These are phyloP conservation scores for Penicillium cinerascens DNA, from an alignment of 495 filamentous ascomycete species.

Conservation along the genomic window DNA sequence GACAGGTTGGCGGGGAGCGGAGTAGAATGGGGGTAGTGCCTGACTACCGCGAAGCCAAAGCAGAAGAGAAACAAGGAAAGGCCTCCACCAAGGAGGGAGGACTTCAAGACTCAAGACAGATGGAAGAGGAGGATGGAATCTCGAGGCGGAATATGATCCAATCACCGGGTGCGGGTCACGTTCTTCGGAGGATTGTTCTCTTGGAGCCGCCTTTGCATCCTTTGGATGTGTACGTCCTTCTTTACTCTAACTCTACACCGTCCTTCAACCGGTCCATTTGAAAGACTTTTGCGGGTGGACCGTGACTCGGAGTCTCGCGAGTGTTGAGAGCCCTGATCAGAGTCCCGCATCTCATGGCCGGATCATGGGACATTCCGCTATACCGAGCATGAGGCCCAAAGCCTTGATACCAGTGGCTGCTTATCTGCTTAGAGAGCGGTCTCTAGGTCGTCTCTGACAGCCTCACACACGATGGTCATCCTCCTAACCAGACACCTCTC, in stretches of 20 bases:
- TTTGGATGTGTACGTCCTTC: background rate
- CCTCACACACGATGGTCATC: background rate
- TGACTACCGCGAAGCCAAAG: slow-evolving; percentile 16
- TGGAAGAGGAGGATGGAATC: slow-evolving; percentile 9
- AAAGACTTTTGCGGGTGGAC: background rate
- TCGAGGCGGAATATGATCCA: slow-evolving; percentile 21
- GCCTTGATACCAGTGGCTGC: background rate
- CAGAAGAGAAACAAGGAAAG: slow-evolving; percentile 4
- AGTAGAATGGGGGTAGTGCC: slow-evolving; percentile 17
- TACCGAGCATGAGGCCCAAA: background rate
- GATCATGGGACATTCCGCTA: slow-evolving; percentile 20
- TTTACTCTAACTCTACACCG: background rate
- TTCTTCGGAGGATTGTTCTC: slow-evolving; percentile 12
- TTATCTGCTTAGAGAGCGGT: background rate
- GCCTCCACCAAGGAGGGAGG: background rate
- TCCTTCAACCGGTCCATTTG: background rate
- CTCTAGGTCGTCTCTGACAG: background rate
- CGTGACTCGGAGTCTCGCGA: background rate
- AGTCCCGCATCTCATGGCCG: slow-evolving; percentile 17
- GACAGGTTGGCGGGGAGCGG: slow-evolving; percentile 25
- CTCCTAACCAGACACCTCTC: background rate
- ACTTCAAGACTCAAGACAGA: slow-evolving; percentile 1
- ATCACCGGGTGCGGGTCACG: slow-evolving; percentile 30
- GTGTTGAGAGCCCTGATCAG: slow-evolving; percentile 13
- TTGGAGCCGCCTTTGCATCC: background rate